A percentile compares a stretch with the other conserved stretches of the same genome.
These are phyloP conservation scores for Alternaria gaisen DNA, from an alignment of 2,329 filamentous ascomycete genomes.

Conservation along the genomic window DNA sequence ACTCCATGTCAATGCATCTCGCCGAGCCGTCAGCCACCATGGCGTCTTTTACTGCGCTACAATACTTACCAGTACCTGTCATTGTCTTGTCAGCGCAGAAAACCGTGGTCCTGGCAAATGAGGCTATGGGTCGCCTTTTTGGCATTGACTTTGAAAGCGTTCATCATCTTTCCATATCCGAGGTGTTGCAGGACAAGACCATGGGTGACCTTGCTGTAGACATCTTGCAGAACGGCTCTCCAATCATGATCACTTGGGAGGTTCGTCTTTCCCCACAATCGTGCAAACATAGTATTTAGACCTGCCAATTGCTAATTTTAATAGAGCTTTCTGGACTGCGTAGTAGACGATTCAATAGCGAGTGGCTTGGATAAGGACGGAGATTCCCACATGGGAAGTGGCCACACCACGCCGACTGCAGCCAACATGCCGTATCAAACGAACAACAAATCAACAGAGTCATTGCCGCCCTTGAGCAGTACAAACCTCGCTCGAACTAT, in stretches of 20 bases:
- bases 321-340: slow-evolving; percentile 55
- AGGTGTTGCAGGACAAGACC: slow-evolving; percentile 70
- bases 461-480: slow-evolving; percentile 42
- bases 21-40: slow-evolving; percentile 40
- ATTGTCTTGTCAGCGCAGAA: slow-evolving; percentile 74
- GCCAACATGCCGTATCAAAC: slow-evolving; percentile 13
- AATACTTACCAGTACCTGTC: slow-evolving; percentile 77
- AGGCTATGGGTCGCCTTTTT: slow-evolving; percentile 75
- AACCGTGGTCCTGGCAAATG: slow-evolving; percentile 76
- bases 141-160: slow-evolving; percentile 62
- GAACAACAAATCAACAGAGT: slow-evolving; percentile 14
- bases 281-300: not conserved
- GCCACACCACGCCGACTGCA: slow-evolving; percentile 43
- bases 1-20: slow-evolving; percentile 42
- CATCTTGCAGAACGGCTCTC: slow-evolving; percentile 72
- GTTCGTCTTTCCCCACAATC: slow-evolving; percentile 31
- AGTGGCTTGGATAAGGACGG: slow-evolving; percentile 20
- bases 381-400: slow-evolving; percentile 30
- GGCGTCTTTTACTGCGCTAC: slow-evolving; percentile 63
- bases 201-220: slow-evolving; percentile 77
- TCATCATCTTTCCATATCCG: slow-evolving; percentile 60
- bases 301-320: slow-evolving; percentile 19
- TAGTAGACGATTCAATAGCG: slow-evolving; percentile 50
- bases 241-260: slow-evolving; percentile 62
- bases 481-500: slow-evolving; percentile 52